Evolutionary conservation across 208 protist genomes (phyloP).

Genomic region (Trypanosoma mega): DNA sequence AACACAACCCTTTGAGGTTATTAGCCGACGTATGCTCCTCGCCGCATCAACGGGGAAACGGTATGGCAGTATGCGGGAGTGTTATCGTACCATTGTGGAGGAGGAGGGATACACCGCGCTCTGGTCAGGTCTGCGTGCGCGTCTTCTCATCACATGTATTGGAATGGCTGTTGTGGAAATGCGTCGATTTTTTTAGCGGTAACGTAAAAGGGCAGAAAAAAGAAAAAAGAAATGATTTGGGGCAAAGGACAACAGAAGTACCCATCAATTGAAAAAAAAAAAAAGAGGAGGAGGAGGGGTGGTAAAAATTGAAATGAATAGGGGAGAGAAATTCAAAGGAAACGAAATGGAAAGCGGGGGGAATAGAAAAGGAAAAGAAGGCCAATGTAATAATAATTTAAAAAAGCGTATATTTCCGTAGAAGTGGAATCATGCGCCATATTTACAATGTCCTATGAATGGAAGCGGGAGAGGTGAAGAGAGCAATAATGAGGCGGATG

Average conservation of each 20-base stretch:
- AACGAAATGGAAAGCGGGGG: background rate
- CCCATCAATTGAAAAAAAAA: no score
- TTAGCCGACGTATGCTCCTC: slow-evolving; percentile 69
- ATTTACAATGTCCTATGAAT: no score
- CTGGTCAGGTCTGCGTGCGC: slow-evolving; percentile 49
- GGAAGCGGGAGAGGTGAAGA: no score
- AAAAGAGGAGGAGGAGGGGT: background rate
- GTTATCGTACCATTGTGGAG: slow-evolving; percentile 56
- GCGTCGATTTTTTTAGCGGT: slow-evolving; percentile 13
- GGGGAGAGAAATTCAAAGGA: background rate
- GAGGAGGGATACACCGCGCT: slow-evolving; percentile 75
- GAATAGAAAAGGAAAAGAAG: no score
- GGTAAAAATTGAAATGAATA: background rate
- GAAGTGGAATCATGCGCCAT: no score
- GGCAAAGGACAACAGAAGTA: background rate
- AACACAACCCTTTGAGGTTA: slow-evolving; percentile 81
- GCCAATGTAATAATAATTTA: no score
- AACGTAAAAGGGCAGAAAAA: background rate
- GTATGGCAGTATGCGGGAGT: slow-evolving; percentile 65
- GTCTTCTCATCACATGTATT: slow-evolving; percentile 29
- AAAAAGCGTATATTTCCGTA: no score
- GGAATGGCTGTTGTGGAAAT: slow-evolving; percentile 29
- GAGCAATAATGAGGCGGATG: no score
- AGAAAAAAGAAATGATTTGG: background rate
- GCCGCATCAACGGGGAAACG: slow-evolving; percentile 46